phyloP scores from a whole-genome alignment of 495 filamentous ascomycete genomes.

The Hypoxylon cercidicola region DNA sequence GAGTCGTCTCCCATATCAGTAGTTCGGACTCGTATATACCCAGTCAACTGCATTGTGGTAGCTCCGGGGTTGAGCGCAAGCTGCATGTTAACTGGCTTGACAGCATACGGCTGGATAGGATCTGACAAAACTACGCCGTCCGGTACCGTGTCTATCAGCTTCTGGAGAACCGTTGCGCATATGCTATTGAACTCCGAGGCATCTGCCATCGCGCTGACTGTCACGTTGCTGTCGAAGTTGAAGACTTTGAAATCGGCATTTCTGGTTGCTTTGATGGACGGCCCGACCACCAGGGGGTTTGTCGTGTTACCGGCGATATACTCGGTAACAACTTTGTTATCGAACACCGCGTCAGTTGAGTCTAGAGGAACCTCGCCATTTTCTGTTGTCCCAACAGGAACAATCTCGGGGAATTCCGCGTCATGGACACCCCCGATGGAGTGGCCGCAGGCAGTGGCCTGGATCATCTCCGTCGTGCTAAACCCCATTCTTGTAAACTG shows the following conservation, averaged over 20 bases:
- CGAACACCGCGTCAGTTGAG: constrained; percentile 58
- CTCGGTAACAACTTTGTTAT: constrained; percentile 66
- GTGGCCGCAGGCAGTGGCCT: constrained; percentile 70
- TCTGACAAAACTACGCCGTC: constrained; percentile 59
- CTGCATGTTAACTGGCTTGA: constrained; percentile 67
- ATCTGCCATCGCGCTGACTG: constrained; percentile 60
- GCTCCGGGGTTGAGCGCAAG: constrained; percentile 53
- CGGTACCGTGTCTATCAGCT: constrained; percentile 71
- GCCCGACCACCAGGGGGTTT: constrained; percentile 64
- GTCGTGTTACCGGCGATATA: constrained; percentile 64
- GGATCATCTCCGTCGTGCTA: constrained; percentile 65
- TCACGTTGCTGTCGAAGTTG: constrained; percentile 65
- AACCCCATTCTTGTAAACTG: constrained; percentile 70
- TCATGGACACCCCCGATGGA: constrained; percentile 70
- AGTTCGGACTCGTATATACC: constrained; percentile 56
- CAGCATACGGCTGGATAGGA: constrained; percentile 65
- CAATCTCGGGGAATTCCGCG: constrained; percentile 63
- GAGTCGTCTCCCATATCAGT: constrained; percentile 47
- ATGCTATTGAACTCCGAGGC: constrained; percentile 54
- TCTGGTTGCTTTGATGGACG: constrained; percentile 50
- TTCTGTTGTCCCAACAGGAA: constrained; percentile 56
- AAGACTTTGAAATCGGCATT: constrained; percentile 69
- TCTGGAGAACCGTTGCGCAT: constrained; percentile 64
- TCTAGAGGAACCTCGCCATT: constrained; percentile 61
- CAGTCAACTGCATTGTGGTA: constrained; percentile 50